A percentile compares a stretch with the other conserved stretches of the same genome.
These are phyloP conservation scores for Phytophthora fragariaefolia DNA, from an alignment of 352 stramenopile species.

Conservation along the genomic window DNA sequence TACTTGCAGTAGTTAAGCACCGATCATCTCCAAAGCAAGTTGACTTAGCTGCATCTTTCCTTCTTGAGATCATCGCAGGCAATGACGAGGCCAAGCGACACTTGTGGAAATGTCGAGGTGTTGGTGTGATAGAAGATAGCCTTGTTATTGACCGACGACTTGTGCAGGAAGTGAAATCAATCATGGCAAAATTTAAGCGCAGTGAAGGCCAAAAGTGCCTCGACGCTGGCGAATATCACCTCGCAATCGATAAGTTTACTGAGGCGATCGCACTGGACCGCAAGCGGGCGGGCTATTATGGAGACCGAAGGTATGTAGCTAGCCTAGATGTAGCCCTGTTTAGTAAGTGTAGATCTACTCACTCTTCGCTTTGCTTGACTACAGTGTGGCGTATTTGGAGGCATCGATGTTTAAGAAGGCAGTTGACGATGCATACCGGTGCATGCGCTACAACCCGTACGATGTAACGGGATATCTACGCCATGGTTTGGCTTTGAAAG, in stretches of 20 bases:
- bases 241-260: conserved; percentile 94
- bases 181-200: conserved; percentile 65
- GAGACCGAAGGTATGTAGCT: conserved; percentile 78
- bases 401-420: conserved; percentile 82
- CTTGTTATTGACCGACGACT: conserved; percentile 51
- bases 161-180: conserved; percentile 69
- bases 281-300: conserved; percentile 92
- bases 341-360: conserved; percentile 1
- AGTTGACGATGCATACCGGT: conserved; percentile 87
- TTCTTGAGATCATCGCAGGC: conserved; percentile 51
- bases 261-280: conserved; percentile 91
- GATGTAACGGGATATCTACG: conserved; percentile 95
- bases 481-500: conserved; percentile 91
- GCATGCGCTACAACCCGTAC: conserved; percentile 93
- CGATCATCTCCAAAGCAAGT: conserved; percentile 50
- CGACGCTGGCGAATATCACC: conserved; percentile 86
- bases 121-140: conserved; percentile 51
- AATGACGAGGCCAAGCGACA: conserved; percentile 53
- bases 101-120: conserved; percentile 48
- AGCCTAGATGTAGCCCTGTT: not conserved
- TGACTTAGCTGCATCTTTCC: conserved; percentile 54
- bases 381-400: conserved; percentile 76
- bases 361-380: not conserved
- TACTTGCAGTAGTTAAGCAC: conserved; percentile 54
- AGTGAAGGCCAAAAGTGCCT: conserved; percentile 93